Conservation (phyloP, 352 stramenopile genomes). For the Phytophthora citrophthora region DNA sequence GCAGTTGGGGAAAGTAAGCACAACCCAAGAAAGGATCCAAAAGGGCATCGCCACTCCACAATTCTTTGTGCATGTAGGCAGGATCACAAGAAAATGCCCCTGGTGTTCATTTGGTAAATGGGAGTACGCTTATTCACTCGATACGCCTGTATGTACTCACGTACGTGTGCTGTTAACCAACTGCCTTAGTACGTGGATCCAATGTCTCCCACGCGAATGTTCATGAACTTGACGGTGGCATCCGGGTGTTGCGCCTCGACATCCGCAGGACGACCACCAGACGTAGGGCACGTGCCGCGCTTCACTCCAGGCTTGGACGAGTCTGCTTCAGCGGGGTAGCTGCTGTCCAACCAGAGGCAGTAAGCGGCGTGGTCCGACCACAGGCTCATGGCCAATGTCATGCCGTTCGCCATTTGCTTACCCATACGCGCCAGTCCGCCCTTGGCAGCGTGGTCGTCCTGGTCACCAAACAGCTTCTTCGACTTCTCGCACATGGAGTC, state of each 20-base stretch:
- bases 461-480: slow-evolving; percentile 60
- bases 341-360: slow-evolving; percentile 77
- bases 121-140: neutral
- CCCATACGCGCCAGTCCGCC: slow-evolving; percentile 65
- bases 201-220: slow-evolving; percentile 77
- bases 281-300: slow-evolving; percentile 61
- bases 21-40: no score
- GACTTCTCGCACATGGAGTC: slow-evolving; percentile 51
- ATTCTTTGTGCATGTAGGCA: no score
- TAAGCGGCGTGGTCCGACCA: slow-evolving; percentile 75
- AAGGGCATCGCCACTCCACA: no score
- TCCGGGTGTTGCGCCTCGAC: slow-evolving; percentile 57
- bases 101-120: no score
- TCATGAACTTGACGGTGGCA: slow-evolving; percentile 72
- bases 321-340: slow-evolving; percentile 51
- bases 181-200: slow-evolving; percentile 43
- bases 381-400: slow-evolving; percentile 78
- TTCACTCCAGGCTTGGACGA: slow-evolving; percentile 50
- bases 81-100: no score
- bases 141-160: neutral
- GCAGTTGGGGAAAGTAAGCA: no score
- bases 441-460: slow-evolving; percentile 55
- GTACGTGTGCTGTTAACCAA: no score
- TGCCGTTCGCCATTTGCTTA: slow-evolving; percentile 55
- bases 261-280: slow-evolving; percentile 51